Evolutionary conservation across 306 rosid species (phyloP).

Genomic region (Prunus davidiana): DNA sequence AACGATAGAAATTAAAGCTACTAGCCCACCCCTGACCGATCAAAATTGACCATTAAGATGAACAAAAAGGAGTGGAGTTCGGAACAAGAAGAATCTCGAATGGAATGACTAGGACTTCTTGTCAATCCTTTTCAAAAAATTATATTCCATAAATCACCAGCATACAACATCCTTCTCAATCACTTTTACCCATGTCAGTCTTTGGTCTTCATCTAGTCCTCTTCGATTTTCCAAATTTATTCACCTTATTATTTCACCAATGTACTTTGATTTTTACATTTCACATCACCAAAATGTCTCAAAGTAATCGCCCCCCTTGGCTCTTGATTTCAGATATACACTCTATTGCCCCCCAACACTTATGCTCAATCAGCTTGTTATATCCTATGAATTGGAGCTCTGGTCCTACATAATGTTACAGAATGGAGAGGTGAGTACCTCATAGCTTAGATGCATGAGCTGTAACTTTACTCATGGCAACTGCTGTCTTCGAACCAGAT

Average conservation of each 20-base stretch:
- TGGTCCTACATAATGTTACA: neutral
- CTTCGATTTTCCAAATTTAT: neutral
- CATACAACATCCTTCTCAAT: too few relatives aligned
- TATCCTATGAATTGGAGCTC: neutral
- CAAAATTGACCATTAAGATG: too few relatives aligned
- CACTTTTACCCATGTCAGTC: too few relatives aligned
- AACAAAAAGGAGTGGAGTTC: too few relatives aligned
- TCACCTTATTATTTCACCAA: neutral
- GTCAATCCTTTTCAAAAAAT: too few relatives aligned
- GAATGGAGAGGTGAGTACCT: conserved; percentile 21
- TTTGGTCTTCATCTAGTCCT: neutral
- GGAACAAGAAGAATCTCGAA: too few relatives aligned
- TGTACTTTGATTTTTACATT: neutral
- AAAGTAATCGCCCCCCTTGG: neutral
- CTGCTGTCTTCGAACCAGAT: conserved; percentile 72
- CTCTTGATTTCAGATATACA: neutral
- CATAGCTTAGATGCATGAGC: conserved; percentile 60
- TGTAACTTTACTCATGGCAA: conserved; percentile 57
- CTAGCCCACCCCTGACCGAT: too few relatives aligned
- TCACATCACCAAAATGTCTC: neutral
- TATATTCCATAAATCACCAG: too few relatives aligned
- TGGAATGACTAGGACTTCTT: too few relatives aligned
- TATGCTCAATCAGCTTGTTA: neutral
- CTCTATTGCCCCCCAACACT: too few relatives aligned
- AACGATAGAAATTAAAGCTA: too few relatives aligned